phyloP scores from a whole-genome alignment of 495 filamentous ascomycete species.

The Cudoniella acicularis region DNA sequence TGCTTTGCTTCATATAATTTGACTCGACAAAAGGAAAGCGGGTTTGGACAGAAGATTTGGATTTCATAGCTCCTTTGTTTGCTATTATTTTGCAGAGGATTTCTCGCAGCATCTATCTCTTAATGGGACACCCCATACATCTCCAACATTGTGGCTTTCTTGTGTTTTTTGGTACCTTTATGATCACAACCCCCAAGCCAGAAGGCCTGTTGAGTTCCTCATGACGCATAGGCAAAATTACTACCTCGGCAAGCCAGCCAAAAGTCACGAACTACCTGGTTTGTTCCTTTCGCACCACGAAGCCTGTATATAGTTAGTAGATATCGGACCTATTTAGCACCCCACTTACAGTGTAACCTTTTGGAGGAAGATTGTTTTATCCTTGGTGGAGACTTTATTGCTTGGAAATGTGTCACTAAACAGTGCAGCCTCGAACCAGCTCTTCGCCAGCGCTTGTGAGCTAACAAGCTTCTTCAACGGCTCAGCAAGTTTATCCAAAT shows the following conservation, averaged over 20 bases:
- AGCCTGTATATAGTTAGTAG: conserved; percentile 41
- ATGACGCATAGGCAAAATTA: conserved; percentile 57
- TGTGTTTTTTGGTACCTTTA: too few relatives aligned
- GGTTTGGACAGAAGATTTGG: too few relatives aligned
- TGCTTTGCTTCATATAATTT: too few relatives aligned
- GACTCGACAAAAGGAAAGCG: too few relatives aligned
- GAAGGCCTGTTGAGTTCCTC: too few relatives aligned
- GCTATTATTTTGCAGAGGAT: too few relatives aligned
- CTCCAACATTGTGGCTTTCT: too few relatives aligned
- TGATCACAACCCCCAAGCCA: too few relatives aligned
- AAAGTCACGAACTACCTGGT: conserved; percentile 59
- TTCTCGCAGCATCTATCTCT: too few relatives aligned
- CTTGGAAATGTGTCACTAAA: conserved; percentile 52
- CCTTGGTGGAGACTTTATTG: conserved; percentile 54
- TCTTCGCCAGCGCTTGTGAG: conserved; percentile 54
- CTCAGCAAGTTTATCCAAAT: conserved; percentile 71
- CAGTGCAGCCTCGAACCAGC: conserved; percentile 59
- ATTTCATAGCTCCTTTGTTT: too few relatives aligned
- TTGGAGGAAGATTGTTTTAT: conserved; percentile 59
- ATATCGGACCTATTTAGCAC: neutral
- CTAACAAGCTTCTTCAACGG: conserved; percentile 74
- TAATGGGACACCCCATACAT: too few relatives aligned
- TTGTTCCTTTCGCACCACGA: conserved; percentile 55
- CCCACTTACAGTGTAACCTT: conserved; percentile 50
- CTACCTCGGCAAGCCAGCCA: conserved; percentile 69